These are phyloP conservation scores for Cytospora mali DNA, from an alignment of 2,329 filamentous ascomycete genomes.

Conservation along the genomic window DNA sequence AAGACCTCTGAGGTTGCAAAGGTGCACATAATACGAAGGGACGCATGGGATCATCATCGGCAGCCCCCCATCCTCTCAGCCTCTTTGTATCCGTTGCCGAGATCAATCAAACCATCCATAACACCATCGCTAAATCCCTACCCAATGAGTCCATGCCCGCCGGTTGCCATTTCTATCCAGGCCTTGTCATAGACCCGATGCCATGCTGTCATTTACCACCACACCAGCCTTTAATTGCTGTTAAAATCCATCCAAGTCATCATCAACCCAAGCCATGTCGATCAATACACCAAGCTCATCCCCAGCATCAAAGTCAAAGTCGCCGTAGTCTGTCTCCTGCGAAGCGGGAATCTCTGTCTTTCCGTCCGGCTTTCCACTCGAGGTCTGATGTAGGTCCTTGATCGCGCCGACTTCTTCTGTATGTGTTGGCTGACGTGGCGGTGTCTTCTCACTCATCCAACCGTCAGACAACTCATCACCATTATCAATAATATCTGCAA, in stretches of 20 bases:
- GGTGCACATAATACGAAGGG: not conserved
- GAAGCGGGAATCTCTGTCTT: constrained; percentile 28
- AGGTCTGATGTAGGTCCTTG: not conserved
- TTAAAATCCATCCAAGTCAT: constrained; percentile 24
- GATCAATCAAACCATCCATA: not conserved
- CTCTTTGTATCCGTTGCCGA: not conserved
- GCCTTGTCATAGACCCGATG: not conserved
- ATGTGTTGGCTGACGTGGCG: not conserved
- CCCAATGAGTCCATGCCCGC: not conserved
- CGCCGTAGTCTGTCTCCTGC: constrained; percentile 38
- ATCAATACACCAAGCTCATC: constrained; percentile 18
- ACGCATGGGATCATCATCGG: not conserved
- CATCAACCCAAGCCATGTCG: constrained; percentile 10
- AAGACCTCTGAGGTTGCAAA: not conserved
- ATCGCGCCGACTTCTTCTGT: not conserved
- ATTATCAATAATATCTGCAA: constrained; percentile 3
- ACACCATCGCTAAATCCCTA: not conserved
- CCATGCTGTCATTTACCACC: constrained; percentile 11
- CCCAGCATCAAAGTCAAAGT: constrained; percentile 25
- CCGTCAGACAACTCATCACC: not conserved
- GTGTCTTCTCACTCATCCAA: not conserved
- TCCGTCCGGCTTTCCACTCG: not conserved
- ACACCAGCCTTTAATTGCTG: not conserved
- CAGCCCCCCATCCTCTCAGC: not conserved
- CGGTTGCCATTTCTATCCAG: not conserved